phyloP scores from a whole-genome alignment of 805 yeast genomes.

The Kluyveromyces nonfermentans region DNA sequence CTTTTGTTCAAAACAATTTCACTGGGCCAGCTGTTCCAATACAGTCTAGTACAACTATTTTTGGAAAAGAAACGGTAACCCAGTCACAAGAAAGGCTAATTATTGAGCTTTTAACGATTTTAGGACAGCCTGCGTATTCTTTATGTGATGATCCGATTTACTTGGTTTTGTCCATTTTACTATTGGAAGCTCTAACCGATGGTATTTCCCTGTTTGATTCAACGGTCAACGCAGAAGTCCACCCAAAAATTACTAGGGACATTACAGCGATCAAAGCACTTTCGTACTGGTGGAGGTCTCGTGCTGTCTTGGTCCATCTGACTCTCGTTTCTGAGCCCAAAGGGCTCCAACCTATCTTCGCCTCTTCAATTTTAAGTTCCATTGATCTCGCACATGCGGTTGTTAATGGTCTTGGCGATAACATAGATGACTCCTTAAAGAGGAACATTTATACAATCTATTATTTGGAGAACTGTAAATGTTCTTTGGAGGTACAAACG shows the following conservation, averaged over 20 bases:
- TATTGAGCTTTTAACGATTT: constrained; percentile 37
- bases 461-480: constrained; percentile 60
- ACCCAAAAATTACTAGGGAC: constrained; percentile 12
- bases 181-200: constrained; percentile 35
- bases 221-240: constrained; percentile 11
- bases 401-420: constrained; percentile 16
- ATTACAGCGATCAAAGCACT: constrained; percentile 36
- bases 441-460: constrained; percentile 38
- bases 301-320: constrained; percentile 55
- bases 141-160: constrained; percentile 43
- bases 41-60: constrained; percentile 27
- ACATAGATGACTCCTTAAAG: constrained; percentile 25
- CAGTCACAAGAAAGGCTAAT: constrained; percentile 12
- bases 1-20: constrained; percentile 65
- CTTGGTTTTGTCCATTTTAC: constrained; percentile 34
- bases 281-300: constrained; percentile 65
- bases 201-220: constrained; percentile 24
- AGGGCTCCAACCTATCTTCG: constrained; percentile 33
- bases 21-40: constrained; percentile 66
- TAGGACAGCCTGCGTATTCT: constrained; percentile 67
- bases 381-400: constrained; percentile 22
- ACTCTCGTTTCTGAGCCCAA: constrained; percentile 58
- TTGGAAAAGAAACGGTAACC: constrained; percentile 5
- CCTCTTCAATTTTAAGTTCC: constrained; percentile 26
- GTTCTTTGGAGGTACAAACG: constrained; percentile 50